Base-by-base conservation (phyloP, 768 basidiomycete species). In the Boletus reticulatus region DNA sequence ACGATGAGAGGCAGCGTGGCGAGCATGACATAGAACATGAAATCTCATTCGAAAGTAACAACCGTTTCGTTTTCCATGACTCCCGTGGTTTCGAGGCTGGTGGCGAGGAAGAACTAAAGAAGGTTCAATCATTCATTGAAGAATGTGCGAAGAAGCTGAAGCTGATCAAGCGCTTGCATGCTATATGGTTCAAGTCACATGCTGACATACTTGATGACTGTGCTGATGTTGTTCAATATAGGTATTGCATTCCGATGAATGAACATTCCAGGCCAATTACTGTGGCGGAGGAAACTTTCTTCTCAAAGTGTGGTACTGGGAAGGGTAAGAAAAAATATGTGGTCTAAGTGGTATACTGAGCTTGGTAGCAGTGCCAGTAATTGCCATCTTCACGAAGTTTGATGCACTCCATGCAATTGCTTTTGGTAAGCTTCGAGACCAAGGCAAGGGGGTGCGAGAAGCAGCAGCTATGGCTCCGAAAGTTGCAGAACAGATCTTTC, bases 71-170 rank as follows among this genome's bases (percentile, higher is more conserved):
- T 20, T 77, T 78, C 52, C 77, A 78, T 39, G 75, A 78, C 51
- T 78, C 76, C 19, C 53, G 66, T 43, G 76, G 76, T 7, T 75
- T 78, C 51, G 74, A 77, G 60, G 53, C 72, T 24, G 76, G 76
- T 6, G 60, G 57, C 4, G 59, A 20, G 1, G 53, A 59, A 1
- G 34, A 36, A 14, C 34, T 36, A 13, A 11, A 14, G 14, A 36
- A 36, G 34, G 13, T 36, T 36, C 6, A 57, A 41, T 39, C 48
- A 3, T 78, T 78, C 57, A 67, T 78, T 12, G 29, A 53, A 22
- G 27, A 66, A 27, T 53, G 66, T 12, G 56, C 71, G 0, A 42
- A 43, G 34, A 13, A 14, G 6, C 34, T 14, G 34, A 36, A 14
- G 34, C 11, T 36, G 14, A 36, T 0, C 13, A 36, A 6, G 34